phyloP scores from a whole-genome alignment of 73 alveolate species.

The Symbiodinium pilosum region DNA sequence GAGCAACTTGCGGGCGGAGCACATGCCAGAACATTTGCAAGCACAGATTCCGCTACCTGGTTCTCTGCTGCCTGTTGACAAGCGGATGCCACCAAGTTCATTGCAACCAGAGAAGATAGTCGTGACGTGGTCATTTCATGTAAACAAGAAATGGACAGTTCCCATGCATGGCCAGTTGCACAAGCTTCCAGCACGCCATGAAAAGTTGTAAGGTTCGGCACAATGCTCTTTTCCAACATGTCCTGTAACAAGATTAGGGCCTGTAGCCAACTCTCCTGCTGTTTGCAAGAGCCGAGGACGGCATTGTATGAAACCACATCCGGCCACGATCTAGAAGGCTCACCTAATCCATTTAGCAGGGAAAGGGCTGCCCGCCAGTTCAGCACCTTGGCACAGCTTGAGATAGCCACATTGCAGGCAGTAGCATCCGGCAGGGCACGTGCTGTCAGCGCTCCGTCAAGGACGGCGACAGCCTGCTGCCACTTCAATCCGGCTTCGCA shows the following conservation, averaged over 20 bases:
- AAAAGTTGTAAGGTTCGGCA: slow-evolving; percentile 47
- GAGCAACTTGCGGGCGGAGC: neutral
- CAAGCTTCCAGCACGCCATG: slow-evolving; percentile 66
- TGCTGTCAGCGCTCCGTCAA: neutral
- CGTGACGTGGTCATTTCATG: neutral
- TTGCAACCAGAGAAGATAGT: slow-evolving; percentile 19
- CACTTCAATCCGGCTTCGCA: slow-evolving; percentile 54
- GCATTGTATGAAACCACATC: slow-evolving; percentile 49
- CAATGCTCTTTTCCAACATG: neutral
- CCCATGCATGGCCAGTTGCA: slow-evolving; percentile 85
- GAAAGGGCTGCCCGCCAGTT: slow-evolving; percentile 70
- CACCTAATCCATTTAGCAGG: neutral
- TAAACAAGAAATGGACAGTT: neutral
- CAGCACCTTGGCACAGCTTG: slow-evolving; percentile 69
- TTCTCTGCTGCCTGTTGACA: slow-evolving; percentile 5
- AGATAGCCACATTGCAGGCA: slow-evolving; percentile 62
- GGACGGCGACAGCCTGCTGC: slow-evolving; percentile 24
- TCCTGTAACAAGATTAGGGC: neutral
- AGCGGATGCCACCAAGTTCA: slow-evolving; percentile 47
- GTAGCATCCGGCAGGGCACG: slow-evolving; percentile 28
- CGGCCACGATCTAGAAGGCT: neutral
- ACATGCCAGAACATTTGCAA: neutral
- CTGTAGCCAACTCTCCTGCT: slow-evolving; percentile 45
- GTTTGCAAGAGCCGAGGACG: slow-evolving; percentile 66
- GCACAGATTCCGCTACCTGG: neutral